A percentile compares a stretch with the other conserved stretches of the same genome.
Conservation (phyloP, 768 basidiomycete genomes). For the Hydnomerulius pinastri region DNA sequence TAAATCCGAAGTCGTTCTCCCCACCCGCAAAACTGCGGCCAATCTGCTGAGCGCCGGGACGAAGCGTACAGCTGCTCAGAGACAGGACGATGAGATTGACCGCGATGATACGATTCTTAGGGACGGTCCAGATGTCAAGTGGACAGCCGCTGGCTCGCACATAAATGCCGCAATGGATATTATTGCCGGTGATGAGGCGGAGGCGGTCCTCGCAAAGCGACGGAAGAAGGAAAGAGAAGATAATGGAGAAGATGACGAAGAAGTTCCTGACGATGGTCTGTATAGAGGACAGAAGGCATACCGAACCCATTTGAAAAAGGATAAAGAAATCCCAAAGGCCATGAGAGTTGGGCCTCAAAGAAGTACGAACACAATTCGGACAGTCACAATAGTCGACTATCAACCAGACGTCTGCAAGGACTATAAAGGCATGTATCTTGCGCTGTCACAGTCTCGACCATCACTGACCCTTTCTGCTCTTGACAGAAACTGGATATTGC, state of each 20-base stretch:
- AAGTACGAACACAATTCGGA: conserved; percentile 79
- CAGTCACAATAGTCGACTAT: conserved; percentile 95
- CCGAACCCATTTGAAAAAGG: conserved; percentile 77
- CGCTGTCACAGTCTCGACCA: neutral
- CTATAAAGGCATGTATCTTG: conserved; percentile 81
- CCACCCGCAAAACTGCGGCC: conserved; percentile 62
- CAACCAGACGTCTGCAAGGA: conserved; percentile 99
- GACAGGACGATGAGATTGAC: conserved; percentile 46
- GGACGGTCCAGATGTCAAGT: conserved; percentile 67
- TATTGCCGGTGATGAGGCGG: conserved; percentile 79
- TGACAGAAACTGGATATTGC: conserved; percentile 93
- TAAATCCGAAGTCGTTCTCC: conserved; percentile 76
- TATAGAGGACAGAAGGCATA: conserved; percentile 88
- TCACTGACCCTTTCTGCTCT: conserved; percentile 21
- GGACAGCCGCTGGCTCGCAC: conserved; percentile 79
- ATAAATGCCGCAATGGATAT: conserved; percentile 72
- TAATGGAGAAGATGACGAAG: conserved; percentile 52
- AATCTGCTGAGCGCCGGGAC: conserved; percentile 82
- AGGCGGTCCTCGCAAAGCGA: conserved; percentile 73
- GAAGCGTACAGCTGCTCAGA: conserved; percentile 57
- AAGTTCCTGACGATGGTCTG: conserved; percentile 75
- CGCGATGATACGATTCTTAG: conserved; percentile 44
- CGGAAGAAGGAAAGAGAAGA: conserved; percentile 56
- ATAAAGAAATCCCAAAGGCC: conserved; percentile 80
- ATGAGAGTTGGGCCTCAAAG: conserved; percentile 85